These are phyloP conservation scores for Baffinella frigidus DNA, from an alignment of 208 protist genomes.

Conservation along the genomic window DNA sequence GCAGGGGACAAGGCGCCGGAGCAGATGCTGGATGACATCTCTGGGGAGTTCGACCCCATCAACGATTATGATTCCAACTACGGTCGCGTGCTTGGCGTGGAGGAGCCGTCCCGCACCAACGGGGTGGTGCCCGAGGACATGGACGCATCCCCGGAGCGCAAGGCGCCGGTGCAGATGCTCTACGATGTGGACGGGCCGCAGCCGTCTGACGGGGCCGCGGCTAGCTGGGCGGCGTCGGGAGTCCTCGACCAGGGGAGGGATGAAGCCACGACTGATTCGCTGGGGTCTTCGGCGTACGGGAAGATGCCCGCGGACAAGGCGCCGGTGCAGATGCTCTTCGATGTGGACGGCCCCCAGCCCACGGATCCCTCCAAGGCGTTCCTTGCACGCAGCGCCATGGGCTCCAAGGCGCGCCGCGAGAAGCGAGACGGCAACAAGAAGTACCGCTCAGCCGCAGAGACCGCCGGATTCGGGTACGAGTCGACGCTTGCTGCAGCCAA, in stretches of 20 bases:
- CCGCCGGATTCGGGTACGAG: too few relatives aligned
- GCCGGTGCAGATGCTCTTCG: neutral
- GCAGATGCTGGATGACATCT: neutral
- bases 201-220: neutral
- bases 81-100: neutral
- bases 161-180: neutral
- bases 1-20: neutral
- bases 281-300: too few relatives aligned
- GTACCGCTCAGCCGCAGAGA: too few relatives aligned
- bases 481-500: too few relatives aligned
- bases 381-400: too few relatives aligned
- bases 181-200: neutral
- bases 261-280: neutral
- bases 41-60: slow-evolving; percentile 32
- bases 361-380: too few relatives aligned
- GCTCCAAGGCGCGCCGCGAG: too few relatives aligned
- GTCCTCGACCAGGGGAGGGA: neutral
- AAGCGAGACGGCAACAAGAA: too few relatives aligned
- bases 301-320: neutral
- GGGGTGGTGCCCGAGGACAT: neutral
- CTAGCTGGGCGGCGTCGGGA: neutral
- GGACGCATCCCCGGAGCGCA: neutral
- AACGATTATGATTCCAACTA: neutral
- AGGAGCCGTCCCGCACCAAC: neutral
- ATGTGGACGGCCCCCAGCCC: neutral